Conservation (phyloP, 768 basidiomycete species). For the Porpolomopsis calyptriformis region DNA sequence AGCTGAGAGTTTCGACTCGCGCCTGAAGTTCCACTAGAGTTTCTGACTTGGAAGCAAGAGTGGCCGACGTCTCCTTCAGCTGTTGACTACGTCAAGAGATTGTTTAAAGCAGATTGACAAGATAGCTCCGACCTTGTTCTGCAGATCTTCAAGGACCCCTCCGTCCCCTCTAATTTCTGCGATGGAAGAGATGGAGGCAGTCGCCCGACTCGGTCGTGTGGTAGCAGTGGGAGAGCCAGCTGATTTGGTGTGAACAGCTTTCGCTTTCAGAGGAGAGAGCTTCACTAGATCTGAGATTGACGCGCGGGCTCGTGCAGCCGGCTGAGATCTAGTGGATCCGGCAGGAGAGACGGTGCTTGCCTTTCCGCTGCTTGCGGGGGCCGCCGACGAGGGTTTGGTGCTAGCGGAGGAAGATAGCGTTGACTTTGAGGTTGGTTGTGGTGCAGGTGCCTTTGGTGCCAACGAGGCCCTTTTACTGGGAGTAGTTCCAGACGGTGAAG, state of each 20-base stretch:
- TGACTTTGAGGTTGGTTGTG: constrained; percentile 24
- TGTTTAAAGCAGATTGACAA: constrained; percentile 1
- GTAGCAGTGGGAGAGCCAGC: constrained; percentile 27
- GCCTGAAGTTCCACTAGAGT: constrained; percentile 42
- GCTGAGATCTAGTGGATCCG: constrained; percentile 37
- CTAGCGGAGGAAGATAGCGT: constrained; percentile 31
- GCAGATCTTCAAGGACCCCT: constrained; percentile 47
- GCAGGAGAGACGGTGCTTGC: constrained; percentile 48
- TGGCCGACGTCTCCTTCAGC: constrained; percentile 51
- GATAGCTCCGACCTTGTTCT: constrained; percentile 40
- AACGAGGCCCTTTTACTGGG: constrained; percentile 36
- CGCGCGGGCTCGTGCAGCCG: constrained; percentile 48
- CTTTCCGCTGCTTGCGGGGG: constrained; percentile 23
- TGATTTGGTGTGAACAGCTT: constrained; percentile 26
- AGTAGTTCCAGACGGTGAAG: constrained; percentile 24
- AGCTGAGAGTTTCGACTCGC: constrained; percentile 38
- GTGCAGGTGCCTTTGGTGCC: constrained; percentile 26
- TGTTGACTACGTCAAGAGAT: constrained; percentile 18
- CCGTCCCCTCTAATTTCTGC: constrained; percentile 55
- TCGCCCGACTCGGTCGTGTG: constrained; percentile 34
- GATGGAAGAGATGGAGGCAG: constrained; percentile 64
- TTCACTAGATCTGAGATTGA: constrained; percentile 57
- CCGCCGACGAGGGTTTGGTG: constrained; percentile 26
- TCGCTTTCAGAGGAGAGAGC: constrained; percentile 34
- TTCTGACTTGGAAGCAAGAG: constrained; percentile 42